Evolutionary conservation across 306 rosid species (phyloP), one percentile per base, ranked within the genome.

Genomic region (Clitoria ternatea): DNA sequence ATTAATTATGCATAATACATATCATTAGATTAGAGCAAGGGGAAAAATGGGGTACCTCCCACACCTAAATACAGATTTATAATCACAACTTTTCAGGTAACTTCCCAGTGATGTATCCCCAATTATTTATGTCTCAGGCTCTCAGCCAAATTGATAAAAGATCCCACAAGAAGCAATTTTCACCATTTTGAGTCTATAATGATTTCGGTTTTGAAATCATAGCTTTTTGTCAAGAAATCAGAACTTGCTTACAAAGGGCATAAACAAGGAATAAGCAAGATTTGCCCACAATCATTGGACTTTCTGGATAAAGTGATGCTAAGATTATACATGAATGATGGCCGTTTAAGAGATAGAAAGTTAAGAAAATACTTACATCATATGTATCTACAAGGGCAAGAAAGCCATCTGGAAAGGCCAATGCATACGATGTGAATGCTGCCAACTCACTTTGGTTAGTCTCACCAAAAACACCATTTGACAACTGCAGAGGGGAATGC

Each of bases 371-470:
- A 82, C 91, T 85, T 77, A 91, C 99, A 79, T 95, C 99, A 79
- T 95, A 95, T 29, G 99, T 95, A 83, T 95, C 99, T 57, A 95
- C 99, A 54, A 95, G 99, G 69, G 97, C 99, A 75, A 91, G 87
- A 85, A 95, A 95, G 84, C 49, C 69, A 61, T 70, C 68, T 68
- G 99, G 99, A 77, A 91, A 95, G 79, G 99, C 99, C 87, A 91
- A 79, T 4, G 99, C 99, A 76, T 95, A 95, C 4, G 99, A 95
- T 1, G 82, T 80, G 86, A 95, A 89, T 18, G 99, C 99, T 70
- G 99, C 99, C 73, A 95, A 73, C 87, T 95, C 99, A 12, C 96
- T 91, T 75, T 83, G 99, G 88, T 95, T 95, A 80, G 99, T 95
- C 86, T 91, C 99, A 5, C 96, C 91, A 75, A 87, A 89, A 77